phyloP scores from a whole-genome alignment of 352 stramenopile genomes.

The Pythium dissotocum region DNA sequence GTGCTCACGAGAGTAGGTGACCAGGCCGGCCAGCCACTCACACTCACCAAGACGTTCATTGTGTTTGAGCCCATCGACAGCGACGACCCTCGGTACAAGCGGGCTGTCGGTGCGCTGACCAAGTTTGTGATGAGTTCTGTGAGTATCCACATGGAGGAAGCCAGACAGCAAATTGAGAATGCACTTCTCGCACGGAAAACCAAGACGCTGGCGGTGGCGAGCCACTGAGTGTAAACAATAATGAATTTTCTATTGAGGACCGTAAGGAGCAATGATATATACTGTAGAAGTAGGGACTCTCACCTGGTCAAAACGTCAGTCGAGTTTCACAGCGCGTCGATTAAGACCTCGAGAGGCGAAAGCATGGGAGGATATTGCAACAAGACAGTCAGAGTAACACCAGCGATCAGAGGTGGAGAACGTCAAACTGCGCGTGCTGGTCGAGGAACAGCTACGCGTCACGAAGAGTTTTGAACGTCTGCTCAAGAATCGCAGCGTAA shows the following conservation, averaged over 20 bases:
- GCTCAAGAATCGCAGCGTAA: neutral
- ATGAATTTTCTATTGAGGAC: no score
- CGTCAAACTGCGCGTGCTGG: conserved; percentile 1
- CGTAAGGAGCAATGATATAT: no score
- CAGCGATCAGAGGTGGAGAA: conserved; percentile 1
- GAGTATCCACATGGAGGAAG: conserved; percentile 1
- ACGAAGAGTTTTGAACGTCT: neutral
- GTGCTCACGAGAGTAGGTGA: neutral
- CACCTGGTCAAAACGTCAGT: no score
- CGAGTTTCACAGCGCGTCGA: no score
- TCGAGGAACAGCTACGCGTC: neutral
- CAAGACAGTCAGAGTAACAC: neutral
- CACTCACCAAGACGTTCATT: neutral
- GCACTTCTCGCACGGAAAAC: neutral
- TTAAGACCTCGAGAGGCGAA: no score
- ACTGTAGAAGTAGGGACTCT: no score
- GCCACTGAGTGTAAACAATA: no score
- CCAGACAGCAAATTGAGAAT: neutral
- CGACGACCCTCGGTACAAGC: neutral
- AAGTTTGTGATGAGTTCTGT: neutral
- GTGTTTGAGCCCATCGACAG: neutral
- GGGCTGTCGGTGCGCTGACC: neutral
- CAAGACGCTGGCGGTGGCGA: neutral
- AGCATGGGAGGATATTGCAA: conserved; percentile 1
- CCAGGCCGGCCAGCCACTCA: neutral